Conservation (phyloP, 2,329 filamentous ascomycete species). For the Monosporascus sp. region DNA sequence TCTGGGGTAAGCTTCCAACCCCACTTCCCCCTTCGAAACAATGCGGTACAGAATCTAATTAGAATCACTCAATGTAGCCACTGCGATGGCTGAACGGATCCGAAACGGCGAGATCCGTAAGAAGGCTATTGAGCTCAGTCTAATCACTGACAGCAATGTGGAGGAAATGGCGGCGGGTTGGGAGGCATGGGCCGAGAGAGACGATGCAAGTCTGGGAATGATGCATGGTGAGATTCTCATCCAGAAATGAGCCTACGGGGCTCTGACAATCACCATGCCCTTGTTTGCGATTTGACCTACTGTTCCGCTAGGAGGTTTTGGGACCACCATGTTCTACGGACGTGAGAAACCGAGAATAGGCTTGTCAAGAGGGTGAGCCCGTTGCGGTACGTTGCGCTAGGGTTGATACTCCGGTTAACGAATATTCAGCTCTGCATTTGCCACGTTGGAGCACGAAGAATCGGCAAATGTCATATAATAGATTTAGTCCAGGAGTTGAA, state of each 20-base stretch:
- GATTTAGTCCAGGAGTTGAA: not conserved
- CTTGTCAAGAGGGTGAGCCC: no score
- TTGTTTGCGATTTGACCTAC: no score
- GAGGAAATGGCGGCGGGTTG: conserved; percentile 22
- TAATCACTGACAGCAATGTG: conserved; percentile 13
- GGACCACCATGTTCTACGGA: no score
- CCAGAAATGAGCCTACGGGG: conserved; percentile 11
- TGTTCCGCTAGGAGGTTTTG: no score
- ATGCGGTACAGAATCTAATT: no score
- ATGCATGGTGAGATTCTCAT: conserved; percentile 21
- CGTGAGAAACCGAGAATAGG: no score
- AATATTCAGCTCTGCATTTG: no score
- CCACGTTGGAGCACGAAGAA: no score
- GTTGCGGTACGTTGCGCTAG: no score
- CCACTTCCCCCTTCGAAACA: not conserved
- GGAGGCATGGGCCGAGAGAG: conserved; percentile 19
- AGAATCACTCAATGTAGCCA: conserved; percentile 8
- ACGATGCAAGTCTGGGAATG: conserved; percentile 20
- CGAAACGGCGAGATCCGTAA: conserved; percentile 16
- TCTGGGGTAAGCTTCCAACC: conserved; percentile 13
- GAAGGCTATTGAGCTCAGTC: conserved; percentile 12
- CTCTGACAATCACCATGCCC: no score
- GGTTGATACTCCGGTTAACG: no score
- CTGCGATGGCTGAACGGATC: conserved; percentile 14
- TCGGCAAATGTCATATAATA: no score